Percentiles rank a stretch among this genome's conserved stretches.
phyloP scores from a whole-genome alignment of 352 stramenopile species.

The Pythium dissimile region DNA sequence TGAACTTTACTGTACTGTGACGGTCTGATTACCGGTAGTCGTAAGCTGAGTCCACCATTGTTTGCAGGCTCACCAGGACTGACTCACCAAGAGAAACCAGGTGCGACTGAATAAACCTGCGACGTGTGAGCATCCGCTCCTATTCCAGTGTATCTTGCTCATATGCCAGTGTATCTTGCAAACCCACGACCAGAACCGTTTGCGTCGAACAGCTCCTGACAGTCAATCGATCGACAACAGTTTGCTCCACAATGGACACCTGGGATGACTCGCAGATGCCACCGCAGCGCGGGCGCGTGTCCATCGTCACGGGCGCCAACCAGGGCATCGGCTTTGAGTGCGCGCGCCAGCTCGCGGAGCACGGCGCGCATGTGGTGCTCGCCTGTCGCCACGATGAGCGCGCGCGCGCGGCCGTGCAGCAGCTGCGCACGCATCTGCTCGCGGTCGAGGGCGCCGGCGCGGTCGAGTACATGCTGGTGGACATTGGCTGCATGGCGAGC shows the following conservation, averaged over 20 bases:
- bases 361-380: conserved; percentile 67
- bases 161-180: too few species aligned
- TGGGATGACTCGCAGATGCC: conserved; percentile 19
- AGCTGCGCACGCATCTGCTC: conserved; percentile 26
- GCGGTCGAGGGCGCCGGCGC: conserved; percentile 5
- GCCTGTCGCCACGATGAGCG: conserved; percentile 58
- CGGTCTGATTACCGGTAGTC: too few species aligned
- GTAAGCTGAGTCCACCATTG: too few species aligned
- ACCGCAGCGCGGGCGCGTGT: conserved; percentile 28
- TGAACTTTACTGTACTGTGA: too few species aligned
- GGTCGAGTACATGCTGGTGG: conserved; percentile 22
- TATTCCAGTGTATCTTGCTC: too few species aligned
- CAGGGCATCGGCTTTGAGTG: conserved; percentile 61
- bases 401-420: conserved; percentile 26
- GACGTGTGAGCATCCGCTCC: neutral
- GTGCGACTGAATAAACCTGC: too few species aligned
- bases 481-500: conserved; percentile 21
- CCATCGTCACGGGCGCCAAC: conserved; percentile 62
- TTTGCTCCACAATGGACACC: neutral
- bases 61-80: too few species aligned
- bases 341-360: conserved; percentile 35
- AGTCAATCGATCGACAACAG: neutral
- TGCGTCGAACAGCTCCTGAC: neutral
- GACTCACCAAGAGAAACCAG: too few species aligned
- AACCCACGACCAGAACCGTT: too few species aligned